A percentile compares a stretch with the other conserved stretches of the same genome.
Evolutionary conservation across 2,329 filamentous ascomycete species (phyloP).

Genomic region (Aspergillus sojae): DNA sequence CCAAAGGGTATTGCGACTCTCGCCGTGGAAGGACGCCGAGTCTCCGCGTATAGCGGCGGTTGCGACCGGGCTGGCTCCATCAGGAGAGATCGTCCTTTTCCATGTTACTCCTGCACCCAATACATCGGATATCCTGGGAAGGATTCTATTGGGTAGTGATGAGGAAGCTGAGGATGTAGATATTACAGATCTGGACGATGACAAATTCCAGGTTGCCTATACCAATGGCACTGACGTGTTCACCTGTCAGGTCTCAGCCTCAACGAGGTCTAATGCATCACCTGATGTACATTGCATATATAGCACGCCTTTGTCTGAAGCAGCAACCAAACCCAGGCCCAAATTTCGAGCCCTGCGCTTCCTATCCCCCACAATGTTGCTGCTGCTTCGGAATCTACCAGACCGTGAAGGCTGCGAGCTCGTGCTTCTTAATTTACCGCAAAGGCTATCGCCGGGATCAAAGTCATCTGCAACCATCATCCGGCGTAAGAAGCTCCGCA

Average conservation of each 20-base stretch:
- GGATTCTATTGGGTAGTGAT: constrained; percentile 53
- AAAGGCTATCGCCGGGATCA: constrained; percentile 13
- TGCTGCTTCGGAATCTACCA: constrained; percentile 60
- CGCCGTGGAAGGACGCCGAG: constrained; percentile 55
- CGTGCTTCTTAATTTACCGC: constrained; percentile 46
- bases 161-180: constrained; percentile 56
- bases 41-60: constrained; percentile 72
- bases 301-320: constrained; percentile 43
- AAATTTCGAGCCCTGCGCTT: constrained; percentile 62
- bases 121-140: constrained; percentile 55
- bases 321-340: constrained; percentile 37
- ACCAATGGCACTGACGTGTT: constrained; percentile 77
- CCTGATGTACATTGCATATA: constrained; percentile 41
- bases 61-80: constrained; percentile 74
- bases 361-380: constrained; percentile 54
- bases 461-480: constrained; percentile 47
- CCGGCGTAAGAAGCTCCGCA: constrained; percentile 63
- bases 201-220: constrained; percentile 72
- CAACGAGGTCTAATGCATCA: constrained; percentile 46
- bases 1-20: constrained; percentile 61
- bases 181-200: constrained; percentile 36
- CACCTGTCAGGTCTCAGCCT: constrained; percentile 61
- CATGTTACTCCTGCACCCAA: constrained; percentile 63
- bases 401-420: constrained; percentile 59
- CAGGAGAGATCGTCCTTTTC: constrained; percentile 80